A percentile compares a stretch with the other conserved stretches of the same genome.
Evolutionary conservation across 2,329 filamentous ascomycete species (phyloP).

Genomic region (Alternaria hordeiaustralica): DNA sequence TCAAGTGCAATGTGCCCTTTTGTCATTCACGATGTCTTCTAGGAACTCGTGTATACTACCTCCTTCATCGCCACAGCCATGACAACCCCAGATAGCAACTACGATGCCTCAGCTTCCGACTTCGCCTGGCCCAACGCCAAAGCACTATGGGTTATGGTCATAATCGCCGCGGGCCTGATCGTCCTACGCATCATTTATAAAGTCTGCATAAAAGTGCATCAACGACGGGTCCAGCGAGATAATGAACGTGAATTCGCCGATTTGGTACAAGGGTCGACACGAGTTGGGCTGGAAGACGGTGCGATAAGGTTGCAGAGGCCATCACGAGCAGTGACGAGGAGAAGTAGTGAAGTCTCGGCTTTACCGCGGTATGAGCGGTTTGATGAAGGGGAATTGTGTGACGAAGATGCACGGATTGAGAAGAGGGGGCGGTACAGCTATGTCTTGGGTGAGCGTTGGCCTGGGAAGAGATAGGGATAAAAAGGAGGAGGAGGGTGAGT

Average conservation of each 20-base stretch:
- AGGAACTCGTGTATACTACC: neutral
- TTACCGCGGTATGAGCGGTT: slow-evolving; percentile 4
- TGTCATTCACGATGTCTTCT: neutral
- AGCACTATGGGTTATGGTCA: slow-evolving; percentile 1
- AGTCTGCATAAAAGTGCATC: neutral
- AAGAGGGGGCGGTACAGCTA: slow-evolving; percentile 6
- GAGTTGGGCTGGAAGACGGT: neutral
- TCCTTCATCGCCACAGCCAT: neutral
- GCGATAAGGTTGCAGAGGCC: neutral
- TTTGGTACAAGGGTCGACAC: neutral
- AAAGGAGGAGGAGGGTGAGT: too few species aligned
- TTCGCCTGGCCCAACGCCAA: slow-evolving; percentile 2
- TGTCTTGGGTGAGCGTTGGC: neutral
- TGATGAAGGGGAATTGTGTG: neutral
- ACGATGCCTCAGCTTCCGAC: neutral
- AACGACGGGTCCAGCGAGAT: neutral
- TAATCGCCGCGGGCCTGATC: neutral
- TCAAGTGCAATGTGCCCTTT: neutral
- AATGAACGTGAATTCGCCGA: neutral
- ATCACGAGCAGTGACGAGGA: neutral
- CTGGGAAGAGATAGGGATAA: too few species aligned
- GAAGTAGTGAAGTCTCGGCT: slow-evolving; percentile 1
- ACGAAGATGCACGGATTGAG: neutral
- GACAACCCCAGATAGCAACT: neutral
- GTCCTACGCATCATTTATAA: neutral